phyloP scores from a whole-genome alignment of 352 stramenopile genomes.

The Phytopythium mirpurense region DNA sequence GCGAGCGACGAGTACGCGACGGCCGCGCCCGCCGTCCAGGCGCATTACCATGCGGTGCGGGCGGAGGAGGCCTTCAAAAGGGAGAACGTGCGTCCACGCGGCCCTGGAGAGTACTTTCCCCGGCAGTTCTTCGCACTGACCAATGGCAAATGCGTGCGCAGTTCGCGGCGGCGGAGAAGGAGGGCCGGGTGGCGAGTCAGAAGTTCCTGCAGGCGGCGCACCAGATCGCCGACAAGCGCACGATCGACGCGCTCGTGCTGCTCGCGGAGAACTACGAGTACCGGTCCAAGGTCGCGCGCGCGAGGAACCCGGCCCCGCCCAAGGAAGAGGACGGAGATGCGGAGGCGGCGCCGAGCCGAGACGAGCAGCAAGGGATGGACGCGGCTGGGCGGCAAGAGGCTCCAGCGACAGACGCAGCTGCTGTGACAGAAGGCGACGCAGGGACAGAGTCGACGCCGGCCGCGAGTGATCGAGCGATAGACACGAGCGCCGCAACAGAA shows the following conservation, averaged over 20 bases:
- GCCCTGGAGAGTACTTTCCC: too few relatives aligned
- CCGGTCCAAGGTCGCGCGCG: slow-evolving; percentile 50
- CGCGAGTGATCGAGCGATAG: neutral
- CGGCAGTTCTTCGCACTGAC: neutral
- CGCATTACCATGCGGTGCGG: slow-evolving; percentile 73
- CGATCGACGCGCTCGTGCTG: slow-evolving; percentile 60
- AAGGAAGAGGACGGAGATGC: slow-evolving; percentile 8
- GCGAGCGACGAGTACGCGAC: slow-evolving; percentile 68
- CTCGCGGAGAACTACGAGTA: slow-evolving; percentile 81
- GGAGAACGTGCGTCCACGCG: slow-evolving; percentile 38
- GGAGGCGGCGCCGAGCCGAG: neutral
- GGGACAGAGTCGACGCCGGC: neutral
- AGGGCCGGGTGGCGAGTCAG: slow-evolving; percentile 60
- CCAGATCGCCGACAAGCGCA: slow-evolving; percentile 52
- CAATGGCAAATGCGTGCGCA: slow-evolving; percentile 12
- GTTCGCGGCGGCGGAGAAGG: slow-evolving; percentile 54
- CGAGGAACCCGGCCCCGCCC: slow-evolving; percentile 25
- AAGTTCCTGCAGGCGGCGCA: slow-evolving; percentile 63
- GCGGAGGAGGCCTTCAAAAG: slow-evolving; percentile 53
- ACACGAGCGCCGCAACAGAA: slow-evolving; percentile 39
- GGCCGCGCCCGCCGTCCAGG: slow-evolving; percentile 67
- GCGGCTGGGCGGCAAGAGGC: neutral
- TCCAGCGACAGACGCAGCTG: neutral
- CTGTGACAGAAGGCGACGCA: neutral
- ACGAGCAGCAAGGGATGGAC: neutral